Evolutionary conservation across 1,284 basidiomycete genomes (phyloP), one percentile per base, ranked within the genome.

Genomic region (Malassezia dermatis): DNA sequence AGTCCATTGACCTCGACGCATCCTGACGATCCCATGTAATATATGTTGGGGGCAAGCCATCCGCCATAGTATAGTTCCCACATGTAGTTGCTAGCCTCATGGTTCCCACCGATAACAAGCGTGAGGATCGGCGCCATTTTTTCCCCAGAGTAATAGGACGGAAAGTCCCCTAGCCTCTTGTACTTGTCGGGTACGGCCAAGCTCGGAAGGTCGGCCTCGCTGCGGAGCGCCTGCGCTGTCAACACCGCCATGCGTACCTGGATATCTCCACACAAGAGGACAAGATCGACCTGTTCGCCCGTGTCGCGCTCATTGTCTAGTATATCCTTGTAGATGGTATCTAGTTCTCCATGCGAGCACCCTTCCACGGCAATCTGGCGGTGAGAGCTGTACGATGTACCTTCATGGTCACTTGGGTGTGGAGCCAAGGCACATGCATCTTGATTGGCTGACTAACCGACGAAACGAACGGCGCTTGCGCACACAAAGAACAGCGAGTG

Each of bases 31-130:
- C 94, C 94, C 5, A 99, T 81, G 73, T 88, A 98, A 77, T 95
- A 99, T 51, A 98, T 94, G 71, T 94, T 93, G 1, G 88, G 88
- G 0, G 94, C 94, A 13, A 96, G 77, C 93, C 76, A 76, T 27
- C 68, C 72, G 24, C 71, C 72, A 48, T 71, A 64, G 41, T 56
- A 90, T 85, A 95, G 78, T 74, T 99, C 94, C 86, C 88, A 91
- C 78, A 98, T 81, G 75, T 96, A 95, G 70, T 90, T 94, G 51
- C 88, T 91, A 4, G 89, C 89, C 76, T 98, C 93, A 73, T 99
- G 93, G 72, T 99, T 98, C 5, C 94, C 94, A 19, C 94, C 94
- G 66, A 98, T 94, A 48, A 96, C 84, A 28, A 99, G 79, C 0
- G 94, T 99, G 67, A 95, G 77, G 6, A 94, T 76, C 0, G 91